Evolutionary conservation across 495 filamentous ascomycete genomes (phyloP).

Genomic region (Elaphomyces granulatus): DNA sequence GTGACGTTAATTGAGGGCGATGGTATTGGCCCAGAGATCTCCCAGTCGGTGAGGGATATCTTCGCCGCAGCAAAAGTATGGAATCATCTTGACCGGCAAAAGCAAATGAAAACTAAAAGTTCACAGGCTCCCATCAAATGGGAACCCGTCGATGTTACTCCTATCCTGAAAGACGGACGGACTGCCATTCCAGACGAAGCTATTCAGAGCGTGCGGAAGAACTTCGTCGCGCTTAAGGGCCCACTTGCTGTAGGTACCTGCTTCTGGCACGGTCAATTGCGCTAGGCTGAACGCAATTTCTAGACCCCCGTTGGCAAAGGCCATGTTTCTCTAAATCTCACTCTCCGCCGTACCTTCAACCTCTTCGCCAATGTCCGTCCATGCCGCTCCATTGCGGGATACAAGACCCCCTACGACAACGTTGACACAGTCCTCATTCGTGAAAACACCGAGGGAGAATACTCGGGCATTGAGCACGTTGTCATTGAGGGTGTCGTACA

Average conservation of each 20-base stretch:
- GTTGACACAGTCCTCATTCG: slow-evolving; percentile 97
- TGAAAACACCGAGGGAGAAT: slow-evolving; percentile 99
- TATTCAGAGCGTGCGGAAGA: slow-evolving; percentile 78
- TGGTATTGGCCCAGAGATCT: slow-evolving; percentile 95
- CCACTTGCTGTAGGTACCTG: slow-evolving; percentile 68
- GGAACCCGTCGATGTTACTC: slow-evolving; percentile 94
- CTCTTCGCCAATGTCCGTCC: slow-evolving; percentile 98
- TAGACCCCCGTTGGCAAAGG: slow-evolving; percentile 97
- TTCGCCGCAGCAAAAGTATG: slow-evolving; percentile 84
- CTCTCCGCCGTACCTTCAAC: slow-evolving; percentile 96
- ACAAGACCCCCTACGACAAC: slow-evolving; percentile 96
- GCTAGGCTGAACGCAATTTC: slow-evolving; percentile 2
- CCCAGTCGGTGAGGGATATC: slow-evolving; percentile 94
- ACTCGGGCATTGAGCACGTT: slow-evolving; percentile 97
- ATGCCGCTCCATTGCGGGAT: slow-evolving; percentile 89
- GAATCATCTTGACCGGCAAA: slow-evolving; percentile 1
- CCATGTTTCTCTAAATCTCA: slow-evolving; percentile 97
- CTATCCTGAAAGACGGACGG: slow-evolving; percentile 80
- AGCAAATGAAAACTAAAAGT: slow-evolving; percentile 21
- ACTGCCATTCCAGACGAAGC: slow-evolving; percentile 83
- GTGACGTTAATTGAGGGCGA: slow-evolving; percentile 98
- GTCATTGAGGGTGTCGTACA: slow-evolving; percentile 97
- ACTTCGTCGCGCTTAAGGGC: slow-evolving; percentile 94
- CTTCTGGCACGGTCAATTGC: slow-evolving; percentile 1
- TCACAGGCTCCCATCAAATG: slow-evolving; percentile 78